Base-by-base conservation (phyloP, 306 rosid species). In the Dalbergia cochinchinensis region DNA sequence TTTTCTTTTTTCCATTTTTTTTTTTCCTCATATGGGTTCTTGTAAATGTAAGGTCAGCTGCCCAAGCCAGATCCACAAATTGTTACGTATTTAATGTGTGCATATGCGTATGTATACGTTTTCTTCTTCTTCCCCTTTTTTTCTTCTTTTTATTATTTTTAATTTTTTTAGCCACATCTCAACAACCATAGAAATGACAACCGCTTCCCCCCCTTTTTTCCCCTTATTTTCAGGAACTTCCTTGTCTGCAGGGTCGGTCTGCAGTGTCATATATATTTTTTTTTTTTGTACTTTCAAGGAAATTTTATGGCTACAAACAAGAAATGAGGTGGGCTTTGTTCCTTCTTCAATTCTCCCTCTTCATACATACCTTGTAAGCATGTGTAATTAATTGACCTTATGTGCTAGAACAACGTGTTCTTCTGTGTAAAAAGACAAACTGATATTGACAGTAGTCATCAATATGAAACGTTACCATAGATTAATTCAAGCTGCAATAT, bases 51-150 rank as follows among this genome's bases (percentile, higher is more conserved):
- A 57, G 78, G 18, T 37, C 69, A 73, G 11, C 87, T 37, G 5
- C 7, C 7, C 6, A 37, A 37, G 41, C 7, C 80, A 75, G 54
- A 83, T 85, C 83, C 80, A 68, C 76, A 62, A n/a, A 34, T 70
- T 81, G 11, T 74, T 76, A 65, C 33, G 70, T 78, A 45, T 77
- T 73, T 80, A 80, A 74, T 63, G 79, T 45, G 19, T 31, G 34
- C 77, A 51, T 58, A 47, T 48, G 65, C 12, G 8, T 44, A 57
- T 71, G 10, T 42, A 15, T 50, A 16, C 0, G n/a, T 11, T 61
- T 14, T 16, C 60, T 54, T n/a, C 20, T n/a, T 1, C 22, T n/a
- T 54, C 8, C 3, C 8, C 6, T 4, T n/a, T 18, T 16, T 54
- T 54, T 53, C 4, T 54, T 3, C 4, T 9, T 41, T 53, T 0